Evolutionary conservation across 495 filamentous ascomycete genomes (phyloP).

Genomic region (Tuber aestivum): DNA sequence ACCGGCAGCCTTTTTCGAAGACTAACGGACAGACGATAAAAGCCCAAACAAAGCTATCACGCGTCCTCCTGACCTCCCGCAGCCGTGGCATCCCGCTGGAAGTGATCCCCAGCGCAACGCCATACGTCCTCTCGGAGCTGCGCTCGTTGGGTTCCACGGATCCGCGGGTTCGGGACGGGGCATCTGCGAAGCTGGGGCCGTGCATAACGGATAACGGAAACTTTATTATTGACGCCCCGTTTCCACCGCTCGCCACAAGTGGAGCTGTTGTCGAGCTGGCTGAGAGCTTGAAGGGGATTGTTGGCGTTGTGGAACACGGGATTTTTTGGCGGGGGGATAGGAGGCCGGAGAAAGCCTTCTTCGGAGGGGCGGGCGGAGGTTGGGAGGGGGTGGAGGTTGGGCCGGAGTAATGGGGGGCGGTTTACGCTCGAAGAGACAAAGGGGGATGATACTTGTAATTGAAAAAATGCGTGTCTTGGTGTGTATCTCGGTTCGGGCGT

Average conservation of each 20-base stretch:
- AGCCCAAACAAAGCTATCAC: constrained; percentile 77
- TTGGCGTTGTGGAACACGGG: constrained; percentile 85
- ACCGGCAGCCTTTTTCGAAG: background rate
- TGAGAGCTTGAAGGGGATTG: constrained; percentile 64
- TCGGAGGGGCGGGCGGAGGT: constrained; percentile 71
- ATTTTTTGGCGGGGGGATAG: constrained; percentile 77
- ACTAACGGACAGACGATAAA: background rate
- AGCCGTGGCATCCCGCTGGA: constrained; percentile 75
- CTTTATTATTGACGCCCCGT: constrained; percentile 84
- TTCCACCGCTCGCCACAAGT: constrained; percentile 53
- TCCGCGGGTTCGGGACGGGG: constrained; percentile 60
- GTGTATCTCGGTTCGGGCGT: background rate
- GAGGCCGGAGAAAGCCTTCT: constrained; percentile 84
- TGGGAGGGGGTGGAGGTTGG: background rate
- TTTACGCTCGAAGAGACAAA: background rate
- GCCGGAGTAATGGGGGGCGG: background rate
- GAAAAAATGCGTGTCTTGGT: background rate
- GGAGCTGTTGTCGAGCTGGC: constrained; percentile 65
- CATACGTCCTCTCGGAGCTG: constrained; percentile 64
- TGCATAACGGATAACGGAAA: constrained; percentile 85
- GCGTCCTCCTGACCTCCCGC: constrained; percentile 68
- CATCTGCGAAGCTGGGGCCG: constrained; percentile 64
- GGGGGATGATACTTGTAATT: background rate
- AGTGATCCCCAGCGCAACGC: constrained; percentile 71
- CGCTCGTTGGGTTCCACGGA: constrained; percentile 58